Percentiles rank a stretch among this genome's conserved stretches.
These are phyloP conservation scores for Neurospora discreta DNA, from an alignment of 495 filamentous ascomycete species.

Conservation along the genomic window DNA sequence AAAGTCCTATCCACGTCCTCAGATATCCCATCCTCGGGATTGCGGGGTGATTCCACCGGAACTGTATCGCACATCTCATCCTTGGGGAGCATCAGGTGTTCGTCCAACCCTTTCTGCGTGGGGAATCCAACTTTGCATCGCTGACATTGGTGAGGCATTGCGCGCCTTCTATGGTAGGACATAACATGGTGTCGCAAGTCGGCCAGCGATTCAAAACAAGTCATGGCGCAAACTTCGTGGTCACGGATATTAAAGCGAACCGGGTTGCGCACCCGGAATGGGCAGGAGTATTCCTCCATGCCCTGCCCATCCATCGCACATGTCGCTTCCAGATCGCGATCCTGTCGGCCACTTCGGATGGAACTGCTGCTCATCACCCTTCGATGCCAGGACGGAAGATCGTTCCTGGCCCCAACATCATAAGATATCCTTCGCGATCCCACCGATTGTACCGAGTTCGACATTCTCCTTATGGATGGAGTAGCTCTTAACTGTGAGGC, in stretches of 20 bases:
- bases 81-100: constrained; percentile 13
- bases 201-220: constrained; percentile 7
- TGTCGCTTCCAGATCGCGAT: neutral
- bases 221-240: constrained; percentile 20
- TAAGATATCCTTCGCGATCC: neutral
- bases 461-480: neutral
- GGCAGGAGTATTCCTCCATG: constrained; percentile 14
- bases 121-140: constrained; percentile 12
- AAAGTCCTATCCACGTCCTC: constrained; percentile 3
- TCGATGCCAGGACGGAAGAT: neutral
- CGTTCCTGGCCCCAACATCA: neutral
- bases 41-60: neutral
- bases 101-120: neutral
- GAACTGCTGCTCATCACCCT: neutral
- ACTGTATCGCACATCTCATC: constrained; percentile 18
- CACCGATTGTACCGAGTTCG: neutral
- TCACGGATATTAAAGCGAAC: constrained; percentile 26
- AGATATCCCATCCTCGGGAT: constrained; percentile 18
- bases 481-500: neutral
- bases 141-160: constrained; percentile 8
- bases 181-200: constrained; percentile 17
- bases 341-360: neutral
- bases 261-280: constrained; percentile 29
- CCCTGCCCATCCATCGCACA: neutral
- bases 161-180: constrained; percentile 2